Base-by-base conservation (phyloP, 2,329 filamentous ascomycete genomes). In the Dactylellina haptotyla region DNA sequence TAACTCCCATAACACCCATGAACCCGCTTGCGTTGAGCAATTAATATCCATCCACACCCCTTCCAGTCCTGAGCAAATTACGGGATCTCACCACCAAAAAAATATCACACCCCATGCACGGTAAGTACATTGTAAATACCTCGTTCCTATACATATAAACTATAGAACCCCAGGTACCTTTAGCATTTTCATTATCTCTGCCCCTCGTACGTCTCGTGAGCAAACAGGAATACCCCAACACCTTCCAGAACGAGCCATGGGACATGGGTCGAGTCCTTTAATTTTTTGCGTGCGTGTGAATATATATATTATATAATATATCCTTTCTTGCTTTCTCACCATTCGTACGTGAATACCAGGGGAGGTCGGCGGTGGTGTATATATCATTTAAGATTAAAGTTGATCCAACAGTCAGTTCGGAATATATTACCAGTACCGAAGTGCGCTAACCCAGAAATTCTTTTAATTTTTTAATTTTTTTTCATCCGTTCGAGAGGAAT, bases 1-100 rank as follows among this genome's bases (percentile, higher is more conserved):
- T n/a, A n/a, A n/a, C n/a, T n/a, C n/a, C n/a, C n/a, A n/a, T n/a
- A n/a, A n/a, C n/a, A n/a, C 45, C 45, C 45, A 50, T 50, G 45
- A 9, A 3, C 32, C 14, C 8, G 16, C 18, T 18, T 25, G 5
- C 14, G 18, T 53, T 57, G 53, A 57, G 53, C 53, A 57, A 57
- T 57, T 57, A 43, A 57, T 57, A 26, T 57, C 10, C 23, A 14
- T 34, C 23, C 30, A 37, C 50, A 25, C 50, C 6, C 4, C 9
- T 25, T 39, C 23, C 23, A n/a, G 37, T 43, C 53, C 53, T 57
- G 34, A 41, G 12, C 48, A 53, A 50, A 53, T 53, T 53, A 34
- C 26, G 26, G 48, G 28, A 18, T 18, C 10, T 20, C 8, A 3
- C 48, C 9, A 28, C 23, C 18, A 2, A 20, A 50, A 4, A 6